These are phyloP conservation scores for Dothideomycetes sp. DNA, from an alignment of 2,329 filamentous ascomycete species.

Conservation along the genomic window DNA sequence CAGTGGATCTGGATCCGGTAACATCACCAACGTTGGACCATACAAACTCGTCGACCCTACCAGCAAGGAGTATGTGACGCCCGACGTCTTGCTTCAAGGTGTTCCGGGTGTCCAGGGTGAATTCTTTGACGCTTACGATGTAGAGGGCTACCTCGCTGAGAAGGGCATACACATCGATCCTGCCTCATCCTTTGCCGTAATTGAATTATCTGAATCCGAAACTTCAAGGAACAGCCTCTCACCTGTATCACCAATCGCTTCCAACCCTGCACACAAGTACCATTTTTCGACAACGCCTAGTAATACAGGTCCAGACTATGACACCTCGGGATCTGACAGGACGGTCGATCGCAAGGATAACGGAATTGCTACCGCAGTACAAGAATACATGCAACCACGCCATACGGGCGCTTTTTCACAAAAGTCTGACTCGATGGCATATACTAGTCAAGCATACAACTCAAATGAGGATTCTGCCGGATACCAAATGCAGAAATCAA, in stretches of 20 bases:
- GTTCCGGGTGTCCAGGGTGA: constrained; percentile 59
- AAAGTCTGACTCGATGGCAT: too few relatives aligned
- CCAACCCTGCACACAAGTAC: not conserved
- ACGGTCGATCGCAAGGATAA: too few relatives aligned
- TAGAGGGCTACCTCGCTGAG: constrained; percentile 61
- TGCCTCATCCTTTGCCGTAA: constrained; percentile 50
- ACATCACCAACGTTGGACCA: constrained; percentile 24
- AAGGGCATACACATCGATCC: constrained; percentile 55
- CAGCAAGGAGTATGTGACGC: constrained; percentile 19
- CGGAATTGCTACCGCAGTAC: too few relatives aligned
- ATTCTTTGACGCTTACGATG: constrained; percentile 69
- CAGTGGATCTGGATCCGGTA: constrained; percentile 19
- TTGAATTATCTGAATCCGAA: constrained; percentile 36
- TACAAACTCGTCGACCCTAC: constrained; percentile 22
- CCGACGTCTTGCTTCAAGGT: constrained; percentile 34
- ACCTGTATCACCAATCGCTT: not conserved
- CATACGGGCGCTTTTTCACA: too few relatives aligned
- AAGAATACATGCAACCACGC: too few relatives aligned
- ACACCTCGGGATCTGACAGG: not conserved
- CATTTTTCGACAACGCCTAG: not conserved
- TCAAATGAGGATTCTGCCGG: not conserved
- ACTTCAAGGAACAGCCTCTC: not conserved
- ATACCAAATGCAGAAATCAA: not conserved
- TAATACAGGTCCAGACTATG: not conserved
- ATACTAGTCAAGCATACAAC: too few relatives aligned